phyloP scores from a whole-genome alignment of 495 filamentous ascomycete genomes.

The Penicillium antarcticum region DNA sequence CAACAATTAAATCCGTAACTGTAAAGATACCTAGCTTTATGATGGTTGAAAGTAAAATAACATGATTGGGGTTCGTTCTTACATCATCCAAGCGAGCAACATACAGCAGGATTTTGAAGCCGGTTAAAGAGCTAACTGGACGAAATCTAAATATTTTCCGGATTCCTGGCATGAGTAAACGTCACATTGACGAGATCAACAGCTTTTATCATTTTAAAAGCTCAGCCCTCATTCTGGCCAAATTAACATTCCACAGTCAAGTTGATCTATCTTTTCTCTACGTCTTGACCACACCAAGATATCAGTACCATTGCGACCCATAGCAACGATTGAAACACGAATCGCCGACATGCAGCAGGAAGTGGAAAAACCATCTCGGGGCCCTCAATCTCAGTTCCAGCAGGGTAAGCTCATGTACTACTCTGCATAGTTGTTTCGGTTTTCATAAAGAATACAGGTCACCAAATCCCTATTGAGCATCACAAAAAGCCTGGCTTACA shows the following conservation, averaged over 20 bases:
- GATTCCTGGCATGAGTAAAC: neutral
- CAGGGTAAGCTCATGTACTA: conserved; percentile 7
- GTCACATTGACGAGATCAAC: neutral
- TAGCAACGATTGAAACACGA: no score
- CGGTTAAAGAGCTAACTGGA: neutral
- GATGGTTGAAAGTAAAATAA: neutral
- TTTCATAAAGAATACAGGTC: conserved; percentile 44
- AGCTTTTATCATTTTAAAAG: neutral
- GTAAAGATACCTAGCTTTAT: neutral
- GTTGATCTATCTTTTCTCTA: no score
- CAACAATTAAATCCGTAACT: neutral
- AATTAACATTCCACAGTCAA: no score
- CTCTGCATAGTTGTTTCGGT: neutral
- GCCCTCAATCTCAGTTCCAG: conserved; percentile 18
- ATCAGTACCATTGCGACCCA: no score
- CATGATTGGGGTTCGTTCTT: neutral
- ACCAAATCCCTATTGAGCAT: conserved; percentile 64
- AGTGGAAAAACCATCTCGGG: conserved; percentile 7
- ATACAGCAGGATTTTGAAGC: neutral
- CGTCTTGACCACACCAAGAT: no score
- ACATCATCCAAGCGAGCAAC: neutral
- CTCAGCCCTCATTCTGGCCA: neutral
- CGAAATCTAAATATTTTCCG: neutral
- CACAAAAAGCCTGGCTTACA: conserved; percentile 69
- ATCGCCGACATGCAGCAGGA: conserved; percentile 15